A percentile compares a stretch with the other conserved stretches of the same genome.
phyloP scores from a whole-genome alignment of 768 basidiomycete species.

The Dacryopinax primogenitus region DNA sequence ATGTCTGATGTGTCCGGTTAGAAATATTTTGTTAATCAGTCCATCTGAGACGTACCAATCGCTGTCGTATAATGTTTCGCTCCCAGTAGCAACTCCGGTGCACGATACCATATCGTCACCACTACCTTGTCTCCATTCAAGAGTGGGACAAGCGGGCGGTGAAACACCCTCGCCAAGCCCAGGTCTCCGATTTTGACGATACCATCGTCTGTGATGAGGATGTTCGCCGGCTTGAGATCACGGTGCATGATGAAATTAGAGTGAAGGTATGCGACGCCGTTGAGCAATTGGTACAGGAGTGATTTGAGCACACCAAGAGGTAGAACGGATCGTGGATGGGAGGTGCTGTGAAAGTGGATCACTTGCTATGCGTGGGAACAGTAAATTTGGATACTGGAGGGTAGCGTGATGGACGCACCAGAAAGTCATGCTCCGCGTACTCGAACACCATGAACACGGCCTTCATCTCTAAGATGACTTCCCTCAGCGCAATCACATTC shows the following conservation, averaged over 20 bases:
- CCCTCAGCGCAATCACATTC: conserved; percentile 80
- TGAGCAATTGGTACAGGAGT: conserved; percentile 83
- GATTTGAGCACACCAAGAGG: conserved; percentile 75
- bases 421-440: conserved; percentile 96
- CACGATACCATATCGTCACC: conserved; percentile 98
- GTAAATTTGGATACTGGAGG: background rate
- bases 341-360: conserved; percentile 94
- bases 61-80: conserved; percentile 97
- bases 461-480: conserved; percentile 95
- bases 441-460: conserved; percentile 99
- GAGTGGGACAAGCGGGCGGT: conserved; percentile 81
- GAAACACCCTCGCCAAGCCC: conserved; percentile 81
- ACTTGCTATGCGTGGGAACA: conserved; percentile 56
- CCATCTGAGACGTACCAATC: conserved; percentile 33
- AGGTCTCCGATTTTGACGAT: conserved; percentile 98
- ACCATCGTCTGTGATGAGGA: conserved; percentile 79
- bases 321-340: conserved; percentile 56
- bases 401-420: conserved; percentile 42
- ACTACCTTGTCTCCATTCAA: conserved; percentile 96
- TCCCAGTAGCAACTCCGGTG: conserved; percentile 89
- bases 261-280: conserved; percentile 90
- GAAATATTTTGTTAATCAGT: background rate
- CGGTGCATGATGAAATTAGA: conserved; percentile 90
- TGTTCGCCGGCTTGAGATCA: conserved; percentile 96
- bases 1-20: conserved; percentile 39